Evolutionary conservation across 345 rosid genomes (phyloP).

Genomic region (Combretum micranthum): DNA sequence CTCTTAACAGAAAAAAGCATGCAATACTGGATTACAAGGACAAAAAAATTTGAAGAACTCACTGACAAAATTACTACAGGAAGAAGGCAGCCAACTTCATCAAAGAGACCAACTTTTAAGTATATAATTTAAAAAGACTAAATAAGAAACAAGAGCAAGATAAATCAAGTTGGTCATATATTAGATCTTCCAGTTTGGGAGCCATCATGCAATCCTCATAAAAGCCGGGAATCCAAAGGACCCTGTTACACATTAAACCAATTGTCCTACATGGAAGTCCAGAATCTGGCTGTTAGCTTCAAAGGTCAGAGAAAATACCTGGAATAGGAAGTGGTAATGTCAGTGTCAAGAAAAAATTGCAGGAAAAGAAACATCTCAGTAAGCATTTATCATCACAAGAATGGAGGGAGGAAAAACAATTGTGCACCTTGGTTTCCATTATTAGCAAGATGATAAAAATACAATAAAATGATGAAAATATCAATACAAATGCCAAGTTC

Average conservation of each 20-base stretch:
- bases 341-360: constrained; percentile 20
- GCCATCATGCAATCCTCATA: constrained; percentile 17
- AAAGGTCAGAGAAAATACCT: constrained; percentile 96
- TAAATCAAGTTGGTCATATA: constrained; percentile 14
- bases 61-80: background rate
- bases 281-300: constrained; percentile 90
- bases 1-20: background rate
- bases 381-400: background rate
- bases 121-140: too few species aligned
- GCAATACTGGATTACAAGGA: background rate
- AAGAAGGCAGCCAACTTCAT: too few species aligned
- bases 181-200: constrained; percentile 25
- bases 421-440: too few species aligned
- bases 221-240: constrained; percentile 37
- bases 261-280: constrained; percentile 73
- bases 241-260: constrained; percentile 97
- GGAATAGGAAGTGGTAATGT: constrained; percentile 69
- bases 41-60: background rate
- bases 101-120: too few species aligned
- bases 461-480: too few species aligned
- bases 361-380: constrained; percentile 1
- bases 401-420: too few species aligned
- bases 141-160: too few species aligned
- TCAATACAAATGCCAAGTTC: too few species aligned
- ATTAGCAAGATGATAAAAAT: too few species aligned